Evolutionary conservation across 306 rosid species (phyloP).

Genomic region (Cicer judaicum): DNA sequence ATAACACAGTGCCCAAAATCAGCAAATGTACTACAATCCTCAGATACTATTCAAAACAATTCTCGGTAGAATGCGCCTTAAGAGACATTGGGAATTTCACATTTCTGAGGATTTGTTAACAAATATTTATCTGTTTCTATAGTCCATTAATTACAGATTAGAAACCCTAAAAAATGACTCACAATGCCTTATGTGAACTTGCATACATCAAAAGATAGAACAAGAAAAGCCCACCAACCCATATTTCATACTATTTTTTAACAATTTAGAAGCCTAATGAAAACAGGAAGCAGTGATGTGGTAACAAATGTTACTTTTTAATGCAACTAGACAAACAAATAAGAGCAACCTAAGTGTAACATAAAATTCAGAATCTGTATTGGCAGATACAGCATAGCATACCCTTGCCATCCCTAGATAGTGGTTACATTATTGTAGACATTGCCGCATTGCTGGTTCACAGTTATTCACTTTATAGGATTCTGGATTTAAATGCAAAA

Average conservation of each 20-base stretch:
- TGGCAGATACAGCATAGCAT: background rate
- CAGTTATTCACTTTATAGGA: slow-evolving; percentile 21
- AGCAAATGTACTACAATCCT: slow-evolving; percentile 9
- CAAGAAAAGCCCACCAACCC: background rate
- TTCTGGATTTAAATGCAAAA: slow-evolving; percentile 20
- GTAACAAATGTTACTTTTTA: slow-evolving; percentile 12
- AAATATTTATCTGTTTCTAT: slow-evolving; percentile 13
- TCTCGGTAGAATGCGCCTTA: background rate
- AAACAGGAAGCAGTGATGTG: slow-evolving; percentile 6
- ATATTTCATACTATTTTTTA: slow-evolving; percentile 4
- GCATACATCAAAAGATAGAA: slow-evolving; percentile 18
- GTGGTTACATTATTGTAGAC: slow-evolving; percentile 30
- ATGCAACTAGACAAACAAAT: slow-evolving; percentile 37
- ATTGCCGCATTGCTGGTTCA: slow-evolving; percentile 30
- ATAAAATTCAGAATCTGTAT: slow-evolving; percentile 1
- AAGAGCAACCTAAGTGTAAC: slow-evolving; percentile 16
- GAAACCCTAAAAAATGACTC: slow-evolving; percentile 19
- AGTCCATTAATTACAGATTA: background rate
- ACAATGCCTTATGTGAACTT: background rate
- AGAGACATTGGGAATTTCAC: background rate
- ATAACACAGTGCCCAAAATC: slow-evolving; percentile 3
- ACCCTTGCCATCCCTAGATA: slow-evolving; percentile 7
- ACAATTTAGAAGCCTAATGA: background rate
- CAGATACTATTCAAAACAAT: slow-evolving; percentile 27
- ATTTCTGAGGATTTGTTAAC: slow-evolving; percentile 18